Conservation (phyloP, 202 grass and related monocot genomes). For the Carex arenaria region DNA sequence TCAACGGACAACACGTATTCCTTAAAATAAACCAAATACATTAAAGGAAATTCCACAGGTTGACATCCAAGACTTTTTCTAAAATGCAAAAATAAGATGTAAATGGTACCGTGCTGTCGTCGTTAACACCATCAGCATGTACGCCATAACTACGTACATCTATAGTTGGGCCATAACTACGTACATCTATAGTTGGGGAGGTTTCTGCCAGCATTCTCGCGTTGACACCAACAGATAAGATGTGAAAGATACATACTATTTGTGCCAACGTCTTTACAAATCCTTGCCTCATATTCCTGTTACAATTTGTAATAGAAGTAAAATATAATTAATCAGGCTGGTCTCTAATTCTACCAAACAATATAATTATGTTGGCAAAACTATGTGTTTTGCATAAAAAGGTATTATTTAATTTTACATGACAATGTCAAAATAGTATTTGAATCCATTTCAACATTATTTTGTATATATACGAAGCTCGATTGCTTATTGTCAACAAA, state of each 20-base stretch:
- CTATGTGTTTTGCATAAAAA: no score
- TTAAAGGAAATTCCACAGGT: background rate
- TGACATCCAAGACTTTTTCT: no score
- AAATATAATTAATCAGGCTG: no score
- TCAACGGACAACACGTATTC: no score
- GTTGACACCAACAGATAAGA: background rate
- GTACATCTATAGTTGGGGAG: slow-evolving; percentile 1
- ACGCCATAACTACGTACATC: background rate
- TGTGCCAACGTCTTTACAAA: no score
- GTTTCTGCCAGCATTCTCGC: background rate
- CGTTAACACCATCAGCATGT: background rate
- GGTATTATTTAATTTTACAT: background rate
- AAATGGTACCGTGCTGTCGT: slow-evolving; percentile 16
- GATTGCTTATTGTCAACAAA: no score
- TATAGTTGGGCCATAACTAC: background rate
- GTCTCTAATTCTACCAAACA: no score
- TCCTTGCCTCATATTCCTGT: no score
- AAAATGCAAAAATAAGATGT: no score
- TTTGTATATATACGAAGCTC: background rate
- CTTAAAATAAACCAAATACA: no score
- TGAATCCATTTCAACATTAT: background rate
- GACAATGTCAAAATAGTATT: background rate
- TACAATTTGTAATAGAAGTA: no score
- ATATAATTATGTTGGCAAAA: background rate
- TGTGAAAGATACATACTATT: no score